Evolutionary conservation across 2,329 filamentous ascomycete species (phyloP).

Genomic region (Xylaria sp.): DNA sequence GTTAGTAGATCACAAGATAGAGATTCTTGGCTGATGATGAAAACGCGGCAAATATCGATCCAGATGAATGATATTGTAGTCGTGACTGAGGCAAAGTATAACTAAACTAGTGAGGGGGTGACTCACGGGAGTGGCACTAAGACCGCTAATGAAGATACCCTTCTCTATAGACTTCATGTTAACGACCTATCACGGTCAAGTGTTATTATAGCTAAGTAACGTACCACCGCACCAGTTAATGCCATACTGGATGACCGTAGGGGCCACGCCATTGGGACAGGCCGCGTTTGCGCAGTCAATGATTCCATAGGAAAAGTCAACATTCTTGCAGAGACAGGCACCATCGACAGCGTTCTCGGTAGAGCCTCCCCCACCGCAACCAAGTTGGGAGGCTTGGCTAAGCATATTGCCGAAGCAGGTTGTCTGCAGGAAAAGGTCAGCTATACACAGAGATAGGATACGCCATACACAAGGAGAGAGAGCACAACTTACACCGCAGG

Average conservation of each 20-base stretch:
- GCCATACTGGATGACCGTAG: conserved; percentile 44
- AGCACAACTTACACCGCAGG: conserved; percentile 62
- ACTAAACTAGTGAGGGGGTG: background rate
- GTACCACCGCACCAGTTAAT: conserved; percentile 47
- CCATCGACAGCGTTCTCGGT: conserved; percentile 41
- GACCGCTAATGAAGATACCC: conserved; percentile 39
- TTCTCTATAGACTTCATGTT: conserved; percentile 34
- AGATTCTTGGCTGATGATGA: background rate
- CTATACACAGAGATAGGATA: background rate
- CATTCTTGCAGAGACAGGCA: conserved; percentile 56
- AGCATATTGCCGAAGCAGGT: conserved; percentile 64
- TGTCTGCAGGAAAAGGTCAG: conserved; percentile 50
- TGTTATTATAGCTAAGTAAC: conserved; percentile 20
- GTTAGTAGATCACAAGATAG: conserved; percentile 21
- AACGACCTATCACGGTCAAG: conserved; percentile 12
- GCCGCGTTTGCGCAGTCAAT: conserved; percentile 47
- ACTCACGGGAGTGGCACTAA: conserved; percentile 32
- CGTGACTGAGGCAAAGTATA: background rate
- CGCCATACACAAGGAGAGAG: background rate
- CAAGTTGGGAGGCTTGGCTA: conserved; percentile 56
- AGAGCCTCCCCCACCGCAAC: conserved; percentile 53
- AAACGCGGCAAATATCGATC: background rate
- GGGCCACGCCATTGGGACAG: conserved; percentile 37
- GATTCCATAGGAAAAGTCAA: conserved; percentile 54
- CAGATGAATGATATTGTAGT: background rate